Percentiles rank a stretch among this genome's conserved stretches.
These are phyloP conservation scores for Penicillium oxalicum DNA, from an alignment of 2,329 filamentous ascomycete species.

Conservation along the genomic window DNA sequence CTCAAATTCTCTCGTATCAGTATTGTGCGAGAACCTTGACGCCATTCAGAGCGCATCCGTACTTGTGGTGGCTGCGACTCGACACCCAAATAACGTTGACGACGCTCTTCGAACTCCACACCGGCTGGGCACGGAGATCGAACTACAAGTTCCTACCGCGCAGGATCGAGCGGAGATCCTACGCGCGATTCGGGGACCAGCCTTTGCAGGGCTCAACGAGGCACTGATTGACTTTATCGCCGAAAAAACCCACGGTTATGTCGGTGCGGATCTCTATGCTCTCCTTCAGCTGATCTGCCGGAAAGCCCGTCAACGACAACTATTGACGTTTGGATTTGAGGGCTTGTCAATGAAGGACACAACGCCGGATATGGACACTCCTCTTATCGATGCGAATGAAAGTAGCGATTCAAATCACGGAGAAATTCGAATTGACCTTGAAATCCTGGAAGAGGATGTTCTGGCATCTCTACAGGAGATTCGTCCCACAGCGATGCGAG, in stretches of 20 bases:
- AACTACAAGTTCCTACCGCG: slow-evolving; percentile 71
- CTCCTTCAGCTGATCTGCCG: slow-evolving; percentile 53
- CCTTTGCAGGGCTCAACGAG: slow-evolving; percentile 47
- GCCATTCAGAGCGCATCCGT: slow-evolving; percentile 48
- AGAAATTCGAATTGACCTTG: slow-evolving; percentile 20
- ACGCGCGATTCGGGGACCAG: slow-evolving; percentile 47
- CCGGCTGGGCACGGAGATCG: slow-evolving; percentile 62
- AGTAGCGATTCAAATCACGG: slow-evolving; percentile 1
- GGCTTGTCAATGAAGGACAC: not conserved
- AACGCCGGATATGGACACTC: not conserved
- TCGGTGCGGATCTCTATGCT: slow-evolving; percentile 66
- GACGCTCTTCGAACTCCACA: slow-evolving; percentile 58
- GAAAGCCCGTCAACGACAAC: slow-evolving; percentile 32
- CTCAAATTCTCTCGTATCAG: slow-evolving; percentile 30
- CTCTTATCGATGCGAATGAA: not conserved
- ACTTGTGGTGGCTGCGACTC: slow-evolving; percentile 68
- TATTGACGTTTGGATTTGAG: slow-evolving; percentile 10
- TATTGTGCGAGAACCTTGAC: slow-evolving; percentile 39
- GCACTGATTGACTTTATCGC: slow-evolving; percentile 56
- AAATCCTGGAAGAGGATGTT: slow-evolving; percentile 33
- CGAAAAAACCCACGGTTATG: slow-evolving; percentile 79
- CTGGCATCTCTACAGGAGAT: slow-evolving; percentile 57
- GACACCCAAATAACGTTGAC: slow-evolving; percentile 67
- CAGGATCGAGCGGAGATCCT: slow-evolving; percentile 68
- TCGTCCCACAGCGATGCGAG: slow-evolving; percentile 80